Base-by-base conservation (phyloP, 768 basidiomycete genomes). In the Phanerochaete carnosa region DNA sequence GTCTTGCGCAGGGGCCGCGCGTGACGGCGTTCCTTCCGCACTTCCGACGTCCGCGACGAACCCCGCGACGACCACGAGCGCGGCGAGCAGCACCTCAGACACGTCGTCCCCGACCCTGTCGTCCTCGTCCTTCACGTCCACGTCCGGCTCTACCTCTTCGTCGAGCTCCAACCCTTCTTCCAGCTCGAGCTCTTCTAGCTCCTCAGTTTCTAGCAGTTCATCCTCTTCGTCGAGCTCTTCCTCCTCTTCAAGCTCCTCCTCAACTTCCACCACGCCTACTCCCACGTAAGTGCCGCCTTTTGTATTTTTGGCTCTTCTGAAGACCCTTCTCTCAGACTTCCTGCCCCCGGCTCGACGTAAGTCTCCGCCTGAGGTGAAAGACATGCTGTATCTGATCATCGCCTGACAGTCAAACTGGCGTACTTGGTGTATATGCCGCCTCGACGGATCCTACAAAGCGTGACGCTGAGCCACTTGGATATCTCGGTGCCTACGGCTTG, bases 281-380 rank as follows among this genome's bases (percentile, higher is more conserved):
- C 15, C 35, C 4, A 58, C 46, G 57, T 58, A 33, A 50, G 57
- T 46, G 1, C 11, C 1, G 8, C 9, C 9, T 57, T 51, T 12
- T 22, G 19, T 45, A 33, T 7, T n/a, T 13, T 33, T 47, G 30
- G 45, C 45, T 19, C 30, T n/a, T 5, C 51, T 52, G 51, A n/a
- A n/a, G n/a, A 4, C 52, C 23, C 30, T 32, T 47, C 29, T 25
- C 28, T 62, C 58, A 52, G 62, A 39, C 25, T 51, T 52, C 52
- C 62, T 45, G 39, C 66, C 47, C 58, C 66, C 13, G 64, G 62
- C n/a, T 15, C 62, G 15, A 55, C 51, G 66, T 65, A 59, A 58
- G 59, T 23, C 39, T 15, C 28, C 29, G 28, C n/a, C 1, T 51
- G 25, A 30, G 26, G 26, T 54, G n/a, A 26, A 22, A 11, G 12